Conservation (phyloP, 495 filamentous ascomycete genomes). For the Oidiodendron maius region DNA sequence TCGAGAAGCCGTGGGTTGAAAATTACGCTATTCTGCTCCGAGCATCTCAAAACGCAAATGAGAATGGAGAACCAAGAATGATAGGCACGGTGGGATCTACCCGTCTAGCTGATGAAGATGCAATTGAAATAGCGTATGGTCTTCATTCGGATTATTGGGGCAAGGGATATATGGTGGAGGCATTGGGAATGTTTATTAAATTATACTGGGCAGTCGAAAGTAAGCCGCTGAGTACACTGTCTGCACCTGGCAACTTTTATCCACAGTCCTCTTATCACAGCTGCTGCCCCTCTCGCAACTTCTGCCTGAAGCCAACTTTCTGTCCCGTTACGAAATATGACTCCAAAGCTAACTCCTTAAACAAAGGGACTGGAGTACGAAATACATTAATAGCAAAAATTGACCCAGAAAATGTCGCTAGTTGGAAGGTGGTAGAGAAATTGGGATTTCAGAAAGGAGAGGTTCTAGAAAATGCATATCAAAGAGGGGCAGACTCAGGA, state of each 20-base stretch:
- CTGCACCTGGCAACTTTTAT: background rate
- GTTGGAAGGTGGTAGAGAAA: constrained; percentile 11
- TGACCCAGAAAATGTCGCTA: constrained; percentile 14
- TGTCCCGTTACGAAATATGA: too few relatives aligned
- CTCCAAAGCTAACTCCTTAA: background rate
- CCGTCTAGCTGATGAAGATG: background rate
- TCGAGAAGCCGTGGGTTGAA: constrained; percentile 10
- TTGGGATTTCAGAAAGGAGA: constrained; percentile 13
- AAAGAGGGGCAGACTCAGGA: background rate
- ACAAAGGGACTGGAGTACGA: background rate
- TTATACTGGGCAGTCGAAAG: constrained; percentile 10
- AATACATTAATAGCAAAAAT: constrained; percentile 8
- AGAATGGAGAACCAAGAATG: constrained; percentile 5
- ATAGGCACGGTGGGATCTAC: constrained; percentile 13
- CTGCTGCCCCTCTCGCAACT: background rate
- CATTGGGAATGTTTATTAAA: constrained; percentile 11
- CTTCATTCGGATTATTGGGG: constrained; percentile 17
- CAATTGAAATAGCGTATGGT: constrained; percentile 15
- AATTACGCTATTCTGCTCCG: constrained; percentile 2
- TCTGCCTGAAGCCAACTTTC: too few relatives aligned
- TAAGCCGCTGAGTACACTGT: background rate
- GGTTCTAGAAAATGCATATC: constrained; percentile 4
- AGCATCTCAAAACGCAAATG: background rate
- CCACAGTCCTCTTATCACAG: background rate
- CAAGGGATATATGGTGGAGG: constrained; percentile 19